Evolutionary conservation across 176 grass and related monocot genomes (phyloP).

Genomic region (Tillandsia leiboldiana): DNA sequence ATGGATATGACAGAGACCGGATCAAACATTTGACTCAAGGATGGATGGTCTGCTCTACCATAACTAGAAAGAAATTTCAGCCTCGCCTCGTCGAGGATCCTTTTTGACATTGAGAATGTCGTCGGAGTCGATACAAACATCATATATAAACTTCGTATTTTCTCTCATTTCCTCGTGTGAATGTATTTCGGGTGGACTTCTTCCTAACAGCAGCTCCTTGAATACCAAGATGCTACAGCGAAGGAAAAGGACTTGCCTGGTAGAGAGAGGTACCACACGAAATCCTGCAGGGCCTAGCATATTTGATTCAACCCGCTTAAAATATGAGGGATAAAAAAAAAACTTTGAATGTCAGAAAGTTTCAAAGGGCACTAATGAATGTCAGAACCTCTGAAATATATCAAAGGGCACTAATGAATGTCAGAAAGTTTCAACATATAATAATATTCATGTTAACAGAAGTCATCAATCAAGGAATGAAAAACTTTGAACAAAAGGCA

Average conservation of each 20-base stretch:
- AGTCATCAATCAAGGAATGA: no score
- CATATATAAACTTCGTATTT: neutral
- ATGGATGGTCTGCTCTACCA: neutral
- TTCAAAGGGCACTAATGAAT: no score
- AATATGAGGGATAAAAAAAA: no score
- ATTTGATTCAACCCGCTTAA: no score
- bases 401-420: no score
- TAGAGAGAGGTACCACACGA: neutral
- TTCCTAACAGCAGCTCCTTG: neutral
- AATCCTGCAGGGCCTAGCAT: no score
- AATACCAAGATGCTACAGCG: neutral
- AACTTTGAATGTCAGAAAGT: no score
- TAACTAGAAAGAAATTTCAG: neutral
- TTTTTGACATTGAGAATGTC: neutral
- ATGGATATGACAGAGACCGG: no score
- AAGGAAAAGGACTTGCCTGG: neutral
- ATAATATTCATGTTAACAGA: no score
- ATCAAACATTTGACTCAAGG: conserved; percentile 7
- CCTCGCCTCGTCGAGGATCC: neutral
- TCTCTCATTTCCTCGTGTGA: neutral
- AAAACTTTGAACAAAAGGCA: no score
- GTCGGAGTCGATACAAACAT: neutral
- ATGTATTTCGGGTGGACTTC: neutral
- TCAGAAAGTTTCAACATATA: no score
- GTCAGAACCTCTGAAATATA: no score